These are phyloP conservation scores for Mortierella alpina DNA, from an alignment of 192 early-diverging fungal genomes.

Conservation along the genomic window DNA sequence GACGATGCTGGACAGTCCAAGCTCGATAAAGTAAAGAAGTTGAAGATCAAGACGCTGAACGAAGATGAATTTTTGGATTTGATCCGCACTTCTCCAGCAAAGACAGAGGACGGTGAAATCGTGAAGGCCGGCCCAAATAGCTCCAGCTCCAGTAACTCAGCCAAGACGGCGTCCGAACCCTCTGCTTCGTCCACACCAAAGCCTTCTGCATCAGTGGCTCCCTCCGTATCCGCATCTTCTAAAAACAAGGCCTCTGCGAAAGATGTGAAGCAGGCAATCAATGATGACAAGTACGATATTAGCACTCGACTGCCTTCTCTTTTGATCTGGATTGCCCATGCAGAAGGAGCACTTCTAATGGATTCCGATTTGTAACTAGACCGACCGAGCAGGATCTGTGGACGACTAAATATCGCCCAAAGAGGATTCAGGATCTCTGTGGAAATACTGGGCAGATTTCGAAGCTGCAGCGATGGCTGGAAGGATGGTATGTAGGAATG, in stretches of 20 bases:
- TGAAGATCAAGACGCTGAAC: conserved; percentile 76
- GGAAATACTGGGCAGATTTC: conserved; percentile 85
- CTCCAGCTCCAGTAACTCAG: conserved; percentile 19
- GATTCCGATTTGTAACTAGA: not conserved
- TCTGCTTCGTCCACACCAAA: not conserved
- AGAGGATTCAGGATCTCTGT: conserved; percentile 79
- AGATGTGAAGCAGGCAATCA: not conserved
- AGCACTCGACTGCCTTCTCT: too few species aligned
- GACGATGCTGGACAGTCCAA: conserved; percentile 90
- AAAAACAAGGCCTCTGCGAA: not conserved
- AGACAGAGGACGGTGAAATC: conserved; percentile 46
- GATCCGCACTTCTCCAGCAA: conserved; percentile 66
- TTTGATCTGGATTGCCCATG: too few species aligned
- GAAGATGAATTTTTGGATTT: conserved; percentile 90
- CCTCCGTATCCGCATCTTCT: not conserved
- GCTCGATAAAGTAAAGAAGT: conserved; percentile 76
- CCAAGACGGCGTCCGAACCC: conserved; percentile 6
- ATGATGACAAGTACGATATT: not conserved
- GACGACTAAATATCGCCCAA: conserved; percentile 96
- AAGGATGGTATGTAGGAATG: conserved; percentile 70
- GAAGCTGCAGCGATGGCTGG: conserved; percentile 80
- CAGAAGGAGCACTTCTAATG: too few species aligned
- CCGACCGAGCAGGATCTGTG: conserved; percentile 69
- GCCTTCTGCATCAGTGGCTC: not conserved
- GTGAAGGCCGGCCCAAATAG: conserved; percentile 19